Percentiles rank a stretch among this genome's conserved stretches.
Evolutionary conservation across 495 filamentous ascomycete species (phyloP).

Genomic region (Lindgomyces ingoldianus): DNA sequence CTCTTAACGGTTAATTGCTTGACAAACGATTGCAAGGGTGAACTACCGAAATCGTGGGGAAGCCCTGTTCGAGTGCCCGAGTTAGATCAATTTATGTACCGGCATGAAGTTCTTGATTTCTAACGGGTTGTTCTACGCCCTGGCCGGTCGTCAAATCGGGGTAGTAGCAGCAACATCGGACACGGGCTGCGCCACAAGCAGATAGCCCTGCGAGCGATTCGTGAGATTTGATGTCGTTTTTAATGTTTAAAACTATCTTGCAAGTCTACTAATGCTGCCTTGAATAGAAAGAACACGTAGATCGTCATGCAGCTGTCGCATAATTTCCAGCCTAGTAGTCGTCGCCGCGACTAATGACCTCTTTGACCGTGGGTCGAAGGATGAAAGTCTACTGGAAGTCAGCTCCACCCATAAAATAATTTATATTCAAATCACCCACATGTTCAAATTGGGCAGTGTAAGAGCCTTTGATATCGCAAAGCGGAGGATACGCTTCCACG

Average conservation of each 20-base stretch:
- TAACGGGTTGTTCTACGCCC: neutral
- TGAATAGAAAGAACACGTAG: neutral
- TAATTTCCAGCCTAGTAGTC: neutral
- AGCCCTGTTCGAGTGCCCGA: neutral
- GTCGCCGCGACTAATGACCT: conserved; percentile 12
- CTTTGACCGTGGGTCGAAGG: conserved; percentile 8
- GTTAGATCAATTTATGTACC: neutral
- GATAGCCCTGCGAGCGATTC: too few species aligned
- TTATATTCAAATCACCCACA: conserved; percentile 56
- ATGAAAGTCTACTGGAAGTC: conserved; percentile 3
- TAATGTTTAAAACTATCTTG: too few species aligned
- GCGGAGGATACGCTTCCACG: conserved; percentile 85
- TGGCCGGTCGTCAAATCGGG: too few species aligned
- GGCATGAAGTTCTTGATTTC: neutral
- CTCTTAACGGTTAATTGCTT: neutral
- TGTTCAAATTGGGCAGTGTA: conserved; percentile 96
- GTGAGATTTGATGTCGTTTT: too few species aligned
- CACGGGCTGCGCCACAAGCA: too few species aligned
- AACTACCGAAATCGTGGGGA: neutral
- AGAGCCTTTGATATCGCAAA: conserved; percentile 89
- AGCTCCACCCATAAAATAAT: neutral
- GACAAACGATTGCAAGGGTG: neutral
- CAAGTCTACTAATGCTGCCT: too few species aligned
- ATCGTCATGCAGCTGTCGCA: neutral
- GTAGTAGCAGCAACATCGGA: too few species aligned